Evolutionary conservation across 2,329 filamentous ascomycete species (phyloP), one percentile per base, ranked within the genome.

Genomic region (Fusarium veterinarium): DNA sequence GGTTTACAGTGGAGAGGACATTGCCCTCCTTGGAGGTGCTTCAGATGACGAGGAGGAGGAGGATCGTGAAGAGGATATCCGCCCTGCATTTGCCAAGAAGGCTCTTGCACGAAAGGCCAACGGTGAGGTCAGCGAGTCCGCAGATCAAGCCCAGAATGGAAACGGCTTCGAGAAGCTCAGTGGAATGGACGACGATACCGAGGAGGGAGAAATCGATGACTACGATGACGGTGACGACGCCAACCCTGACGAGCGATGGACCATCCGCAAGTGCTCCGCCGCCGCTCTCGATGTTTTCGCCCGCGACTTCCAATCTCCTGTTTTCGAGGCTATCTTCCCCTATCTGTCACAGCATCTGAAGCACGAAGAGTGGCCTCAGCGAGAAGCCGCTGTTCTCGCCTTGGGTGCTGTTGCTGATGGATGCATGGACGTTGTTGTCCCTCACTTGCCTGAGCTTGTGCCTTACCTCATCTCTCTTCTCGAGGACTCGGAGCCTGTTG

Each of bases 1-100:
- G 95, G 91, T 98, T 3, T 99, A 98, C 81, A 93, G 93, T 77
- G 94, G 96, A 72, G 96, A 99, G 75, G 96, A 98, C 74, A 96
- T 97, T 75, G 88, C 93, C 38, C 87, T 95, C 56, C 86, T 98
- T 12, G 95, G 95, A 69, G 93, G 91, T 14, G 94, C 94, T 70
- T 93, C 92, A 25, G 92, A 95, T 74, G 95, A 98, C 80, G 96
- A 96, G 46, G 95, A 98, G 20, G 89, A 94, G 69, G 95, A 99
- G 51, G 96, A 99, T 80, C 91, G 93, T 23, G 91, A 90, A 48
- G 90, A 99, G 81, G 96, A 99, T 77, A 93, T 99, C 78, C 97
- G 94, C 80, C 96, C 96, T 9, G 90, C 92, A 59, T 98, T 98
- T 81, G 95, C 95, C 51, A 95, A 94, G 78, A 88, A 88, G 79